A percentile compares a stretch with the other conserved stretches of the same genome.
Evolutionary conservation across 75 land plant genomes (phyloP).

Genomic region (Chamaecyparis obtusa): DNA sequence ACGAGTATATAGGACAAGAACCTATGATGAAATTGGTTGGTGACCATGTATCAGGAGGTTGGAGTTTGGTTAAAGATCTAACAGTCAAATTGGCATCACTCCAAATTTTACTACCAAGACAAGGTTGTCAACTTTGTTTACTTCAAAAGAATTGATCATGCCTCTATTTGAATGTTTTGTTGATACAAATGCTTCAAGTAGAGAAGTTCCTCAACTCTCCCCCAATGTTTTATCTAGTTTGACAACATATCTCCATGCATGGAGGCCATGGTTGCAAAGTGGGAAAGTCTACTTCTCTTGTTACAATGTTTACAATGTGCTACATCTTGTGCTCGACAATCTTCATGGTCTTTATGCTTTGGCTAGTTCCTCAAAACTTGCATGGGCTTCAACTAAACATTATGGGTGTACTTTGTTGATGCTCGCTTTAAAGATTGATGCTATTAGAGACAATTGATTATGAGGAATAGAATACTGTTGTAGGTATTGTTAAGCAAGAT

Average conservation of each 20-base stretch:
- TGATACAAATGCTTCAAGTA: constrained; percentile 64
- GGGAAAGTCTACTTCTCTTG: too few species aligned
- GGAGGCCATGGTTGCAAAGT: constrained; percentile 43
- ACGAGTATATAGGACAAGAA: constrained; percentile 9
- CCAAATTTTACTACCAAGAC: constrained; percentile 79
- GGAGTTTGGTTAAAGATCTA: constrained; percentile 52
- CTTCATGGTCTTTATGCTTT: too few species aligned
- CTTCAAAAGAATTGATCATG: constrained; percentile 73
- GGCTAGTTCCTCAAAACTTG: too few species aligned
- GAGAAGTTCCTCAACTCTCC: constrained; percentile 78
- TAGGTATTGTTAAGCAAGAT: constrained; percentile 71
- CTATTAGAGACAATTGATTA: constrained; percentile 9
- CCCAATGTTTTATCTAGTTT: constrained; percentile 71
- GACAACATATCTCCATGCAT: constrained; percentile 87
- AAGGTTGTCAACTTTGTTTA: constrained; percentile 70
- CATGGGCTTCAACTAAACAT: too few species aligned
- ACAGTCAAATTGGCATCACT: constrained; percentile 78
- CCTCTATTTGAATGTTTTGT: constrained; percentile 90
- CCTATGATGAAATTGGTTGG: constrained; percentile 16
- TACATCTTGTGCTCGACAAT: too few species aligned
- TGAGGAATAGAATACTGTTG: constrained; percentile 47
- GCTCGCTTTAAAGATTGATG: too few species aligned
- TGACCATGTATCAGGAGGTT: constrained; percentile 8
- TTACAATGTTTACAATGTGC: too few species aligned
- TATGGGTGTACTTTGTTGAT: too few species aligned